Base-by-base conservation (phyloP, 2,329 filamentous ascomycete genomes). In the Neocucurbitaria cava region DNA sequence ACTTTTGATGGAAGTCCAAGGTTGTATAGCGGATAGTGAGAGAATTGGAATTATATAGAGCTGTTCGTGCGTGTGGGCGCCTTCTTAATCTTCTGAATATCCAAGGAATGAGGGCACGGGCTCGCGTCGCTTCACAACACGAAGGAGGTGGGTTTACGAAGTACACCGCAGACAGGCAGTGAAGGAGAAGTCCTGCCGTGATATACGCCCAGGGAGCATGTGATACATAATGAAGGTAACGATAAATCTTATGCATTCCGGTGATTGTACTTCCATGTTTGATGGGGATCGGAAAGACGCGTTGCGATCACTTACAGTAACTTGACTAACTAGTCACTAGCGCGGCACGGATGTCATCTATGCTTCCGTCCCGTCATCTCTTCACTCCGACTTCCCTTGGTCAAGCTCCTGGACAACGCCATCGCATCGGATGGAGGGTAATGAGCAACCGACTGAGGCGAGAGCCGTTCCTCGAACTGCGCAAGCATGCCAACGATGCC, bases 401-500 rank as follows among this genome's bases (percentile, higher is more conserved):
- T n/a, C 26, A 17, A 24, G 38, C 35, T 45, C 20, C 36, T 23
- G 40, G 15, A 8, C 13, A 38, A 28, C 51, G 23, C 26, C 42
- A 40, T 26, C 33, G 41, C 51, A 52, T 50, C 45, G 52, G 43
- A 74, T 73, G 72, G 69, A 67, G 49, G 54, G 66, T 8, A 56
- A 39, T 48, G 61, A 69, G 47, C 50, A 61, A 15, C 52, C 65
- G 24, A 43, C 46, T 46, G 54, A 52, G 26, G 49, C 55, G 7
- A 62, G 58, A 23, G 41, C 59, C 20, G 43, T 49, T 2, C 13
- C 52, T 11, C 69, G 71, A 21, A 71, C 68, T 8, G 54, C 55
- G 2, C 70, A 75, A 46, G 72, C 72, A 2, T 75, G 72, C 49
- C 66, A 73, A 48, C 61, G 69, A 30, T 75, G 72, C 46, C 64